A percentile compares a stretch with the other conserved stretches of the same genome.
phyloP scores from a whole-genome alignment of 176 grass and related monocot species.

The Musa schizocarpa region DNA sequence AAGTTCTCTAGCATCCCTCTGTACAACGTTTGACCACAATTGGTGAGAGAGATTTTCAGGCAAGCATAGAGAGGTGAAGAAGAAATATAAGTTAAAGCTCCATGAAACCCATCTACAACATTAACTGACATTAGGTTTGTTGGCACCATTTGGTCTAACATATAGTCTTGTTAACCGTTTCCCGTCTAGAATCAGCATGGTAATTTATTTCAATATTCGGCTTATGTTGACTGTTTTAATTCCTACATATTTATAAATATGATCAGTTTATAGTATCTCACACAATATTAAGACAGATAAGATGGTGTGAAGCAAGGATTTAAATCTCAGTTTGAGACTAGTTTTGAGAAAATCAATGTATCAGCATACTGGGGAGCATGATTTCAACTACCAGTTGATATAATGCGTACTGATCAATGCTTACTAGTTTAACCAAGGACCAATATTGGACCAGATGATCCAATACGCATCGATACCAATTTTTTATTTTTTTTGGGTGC shows the following conservation, averaged over 20 bases:
- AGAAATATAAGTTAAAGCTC: not conserved
- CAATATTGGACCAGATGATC: too few species aligned
- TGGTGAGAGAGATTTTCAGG: constrained; percentile 12
- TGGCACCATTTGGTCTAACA: not conserved
- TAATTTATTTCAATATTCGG: not conserved
- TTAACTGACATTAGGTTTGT: not conserved
- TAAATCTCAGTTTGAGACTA: too few species aligned
- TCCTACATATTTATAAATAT: not conserved
- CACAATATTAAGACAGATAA: not conserved
- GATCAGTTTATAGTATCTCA: not conserved
- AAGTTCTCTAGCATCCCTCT: constrained; percentile 59
- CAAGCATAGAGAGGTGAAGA: not conserved
- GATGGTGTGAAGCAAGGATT: not conserved
- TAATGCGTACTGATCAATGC: too few species aligned
- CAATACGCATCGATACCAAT: too few species aligned
- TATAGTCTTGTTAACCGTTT: not conserved
- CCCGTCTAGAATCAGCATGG: not conserved
- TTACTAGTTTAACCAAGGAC: too few species aligned
- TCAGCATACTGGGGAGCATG: too few species aligned
- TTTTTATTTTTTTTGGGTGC: too few species aligned
- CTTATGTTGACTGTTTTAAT: not conserved
- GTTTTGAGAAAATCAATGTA: too few species aligned
- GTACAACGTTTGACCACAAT: constrained; percentile 20
- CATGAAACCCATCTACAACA: not conserved
- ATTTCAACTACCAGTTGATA: too few species aligned